phyloP scores from a whole-genome alignment of 1,284 basidiomycete genomes.

The Termitomyces sp. region DNA sequence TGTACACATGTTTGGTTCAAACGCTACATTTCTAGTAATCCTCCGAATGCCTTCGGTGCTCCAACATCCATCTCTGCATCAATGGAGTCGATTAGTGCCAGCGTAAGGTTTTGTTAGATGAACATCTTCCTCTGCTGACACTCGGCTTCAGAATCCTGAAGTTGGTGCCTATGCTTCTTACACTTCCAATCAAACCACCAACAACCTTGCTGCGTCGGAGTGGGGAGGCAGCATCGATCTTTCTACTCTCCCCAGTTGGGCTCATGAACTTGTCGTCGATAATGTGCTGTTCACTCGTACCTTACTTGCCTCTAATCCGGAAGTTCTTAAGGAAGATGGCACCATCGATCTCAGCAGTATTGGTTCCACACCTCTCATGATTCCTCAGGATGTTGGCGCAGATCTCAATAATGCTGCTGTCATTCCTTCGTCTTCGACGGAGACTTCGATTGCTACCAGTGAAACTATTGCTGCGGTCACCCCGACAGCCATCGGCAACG shows the following conservation, averaged over 20 bases:
- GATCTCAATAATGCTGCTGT: constrained; percentile 36
- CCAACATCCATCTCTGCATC: constrained; percentile 44
- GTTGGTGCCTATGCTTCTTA: constrained; percentile 52
- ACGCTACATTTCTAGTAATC: constrained; percentile 40
- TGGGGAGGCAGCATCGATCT: constrained; percentile 66
- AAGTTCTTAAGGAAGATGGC: constrained; percentile 47
- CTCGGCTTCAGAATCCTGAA: constrained; percentile 38
- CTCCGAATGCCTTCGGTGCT: constrained; percentile 40
- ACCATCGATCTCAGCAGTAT: constrained; percentile 44
- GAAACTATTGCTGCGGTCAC: constrained; percentile 15
- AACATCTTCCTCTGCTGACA: background rate
- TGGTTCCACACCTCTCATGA: constrained; percentile 43
- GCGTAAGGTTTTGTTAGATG: constrained; percentile 28
- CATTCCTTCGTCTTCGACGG: constrained; percentile 21
- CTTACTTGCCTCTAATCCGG: constrained; percentile 59
- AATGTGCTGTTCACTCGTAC: constrained; percentile 60
- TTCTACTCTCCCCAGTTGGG: constrained; percentile 47
- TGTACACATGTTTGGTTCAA: background rate
- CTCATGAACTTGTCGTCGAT: constrained; percentile 43
- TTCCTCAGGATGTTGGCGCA: constrained; percentile 51
- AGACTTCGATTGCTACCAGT: constrained; percentile 21
- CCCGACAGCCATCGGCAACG: constrained; percentile 36
- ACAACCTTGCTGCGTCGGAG: constrained; percentile 41
- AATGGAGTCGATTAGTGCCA: constrained; percentile 45
- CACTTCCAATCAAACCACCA: constrained; percentile 41